Base-by-base conservation (phyloP, 257 asterid genomes). In the Fraxinus cuspidata region DNA sequence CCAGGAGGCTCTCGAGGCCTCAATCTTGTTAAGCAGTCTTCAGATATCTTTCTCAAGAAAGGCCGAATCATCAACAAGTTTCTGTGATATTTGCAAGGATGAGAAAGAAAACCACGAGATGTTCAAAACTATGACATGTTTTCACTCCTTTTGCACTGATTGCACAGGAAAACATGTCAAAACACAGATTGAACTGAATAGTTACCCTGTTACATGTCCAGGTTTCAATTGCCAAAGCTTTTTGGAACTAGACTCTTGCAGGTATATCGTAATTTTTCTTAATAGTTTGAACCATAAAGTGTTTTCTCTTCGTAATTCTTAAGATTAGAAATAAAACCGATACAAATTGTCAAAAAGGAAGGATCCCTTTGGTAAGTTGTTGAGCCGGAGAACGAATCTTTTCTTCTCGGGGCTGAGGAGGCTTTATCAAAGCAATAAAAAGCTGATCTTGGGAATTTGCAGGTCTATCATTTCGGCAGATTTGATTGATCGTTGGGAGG, bases 1-100 rank as follows among this genome's bases (percentile, higher is more conserved):
- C 10, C 89, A 86, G 47, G 85, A 83, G 42, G 87, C 82, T 9
- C 28, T 81, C 21, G 13, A 73, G 51, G 67, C 81, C 11, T 78
- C 80, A 7, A 8, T 40, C 11, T 78, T 76, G 7, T 40, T 40
- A 21, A 2, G 10, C 27, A 8, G 5, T 31, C 28, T 37, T 63
- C 25, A 49, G 1, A 70, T 2, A 25, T 23, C 47, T 40, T 40
- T 6, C 32, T 12, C 13, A 8, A 58, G 58, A 28, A 37, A 80
- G 38, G 5, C 23, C 6, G 78, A 84, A 63, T 78, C 80, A 47
- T 78, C 81, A 0, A n/a, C n/a, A 64, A 44, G 15, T 5, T 78
- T 65, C 44, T 81, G 85, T 25, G 37, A 27, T 34, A 84, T 81
- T 53, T 84, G 87, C 15, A 78, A 37, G 76, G 74, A 66, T 19